Conservation (phyloP, 768 basidiomycete genomes). For the Chalciporus chontae region DNA sequence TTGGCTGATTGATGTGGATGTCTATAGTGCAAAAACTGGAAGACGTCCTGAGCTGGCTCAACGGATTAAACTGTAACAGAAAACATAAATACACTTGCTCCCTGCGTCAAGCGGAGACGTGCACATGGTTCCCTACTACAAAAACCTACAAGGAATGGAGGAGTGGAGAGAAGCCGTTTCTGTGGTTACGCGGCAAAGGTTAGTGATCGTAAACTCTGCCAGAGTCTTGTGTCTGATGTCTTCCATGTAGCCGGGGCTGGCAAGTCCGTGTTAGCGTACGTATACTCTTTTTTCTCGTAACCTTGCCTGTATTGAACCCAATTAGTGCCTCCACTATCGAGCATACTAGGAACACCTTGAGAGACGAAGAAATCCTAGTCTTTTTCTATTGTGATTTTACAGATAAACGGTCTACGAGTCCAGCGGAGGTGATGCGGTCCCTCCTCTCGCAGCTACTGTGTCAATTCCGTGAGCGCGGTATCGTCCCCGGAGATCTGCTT, state of each 20-base stretch:
- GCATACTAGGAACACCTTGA: background rate
- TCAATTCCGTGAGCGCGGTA: background rate
- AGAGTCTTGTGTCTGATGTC: background rate
- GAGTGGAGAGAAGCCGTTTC: background rate
- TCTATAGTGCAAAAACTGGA: slow-evolving; percentile 5
- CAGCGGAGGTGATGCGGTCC: slow-evolving; percentile 11
- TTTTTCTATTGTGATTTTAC: slow-evolving; percentile 23
- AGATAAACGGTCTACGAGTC: slow-evolving; percentile 1
- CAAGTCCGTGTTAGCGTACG: slow-evolving; percentile 19
- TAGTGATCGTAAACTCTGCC: background rate
- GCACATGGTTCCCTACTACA: slow-evolving; percentile 5
- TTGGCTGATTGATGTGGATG: background rate
- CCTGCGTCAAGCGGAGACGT: slow-evolving; percentile 12
- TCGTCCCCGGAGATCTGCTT: background rate
- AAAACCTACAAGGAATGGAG: slow-evolving; percentile 8
- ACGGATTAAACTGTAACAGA: slow-evolving; percentile 9
- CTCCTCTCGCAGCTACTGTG: slow-evolving; percentile 14
- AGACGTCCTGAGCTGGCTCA: slow-evolving; percentile 6
- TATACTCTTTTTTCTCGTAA: background rate
- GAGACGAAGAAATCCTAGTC: background rate
- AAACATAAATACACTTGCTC: slow-evolving; percentile 11
- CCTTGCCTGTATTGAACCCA: no score
- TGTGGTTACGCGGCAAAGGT: slow-evolving; percentile 21
- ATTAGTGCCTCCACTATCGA: slow-evolving; percentile 6
- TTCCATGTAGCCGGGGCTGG: slow-evolving; percentile 13